Base-by-base conservation (phyloP, 805 yeast species). In the Metschnikowia sp. region DNA sequence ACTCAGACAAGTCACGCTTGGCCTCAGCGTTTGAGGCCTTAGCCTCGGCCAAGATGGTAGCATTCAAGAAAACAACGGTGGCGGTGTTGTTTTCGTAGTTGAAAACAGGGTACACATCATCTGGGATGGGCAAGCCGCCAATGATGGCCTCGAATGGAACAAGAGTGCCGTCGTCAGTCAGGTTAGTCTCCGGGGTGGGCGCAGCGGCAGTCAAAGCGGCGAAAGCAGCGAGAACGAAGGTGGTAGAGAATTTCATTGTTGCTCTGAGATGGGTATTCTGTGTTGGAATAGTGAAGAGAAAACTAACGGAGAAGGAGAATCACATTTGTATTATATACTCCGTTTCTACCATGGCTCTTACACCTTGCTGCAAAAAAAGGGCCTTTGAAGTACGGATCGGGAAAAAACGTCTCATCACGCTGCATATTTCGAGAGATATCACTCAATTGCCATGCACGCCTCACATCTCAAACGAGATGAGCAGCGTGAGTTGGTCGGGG, bases 31-130 rank as follows among this genome's bases (percentile, higher is more conserved):
- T 36, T 11, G 38, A 40, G 15, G 44, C 38, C 32, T 53, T 49
- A 18, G 51, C 55, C 28, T 53, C 48, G 3, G 49, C 54, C 55
- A 55, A 44, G 15, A 49, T 33, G 18, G 58, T 55, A 44, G 50
- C 35, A 48, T 55, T 55, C 47, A 55, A 49, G 36, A 55, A 47
- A 13, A 55, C 48, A 36, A 55, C 39, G 8, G 49, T 36, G 10
- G 48, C 33, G 11, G 51, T 45, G 32, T 47, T 44, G 39, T 49
- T 45, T 33, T 50, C 49, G 33, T 45, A 40, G 38, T 42, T 40
- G 38, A 52, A 43, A 28, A 53, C 43, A 10, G 56, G 54, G 37
- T 40, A 45, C 15, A 51, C 52, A 9, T 53, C 57, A 13, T 43
- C 32, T 33, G 45, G 50, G 40, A 55, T 45, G 12, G 43, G 18